Evolutionary conservation across 805 yeast genomes (phyloP).

Genomic region (Priceomyces medius): DNA sequence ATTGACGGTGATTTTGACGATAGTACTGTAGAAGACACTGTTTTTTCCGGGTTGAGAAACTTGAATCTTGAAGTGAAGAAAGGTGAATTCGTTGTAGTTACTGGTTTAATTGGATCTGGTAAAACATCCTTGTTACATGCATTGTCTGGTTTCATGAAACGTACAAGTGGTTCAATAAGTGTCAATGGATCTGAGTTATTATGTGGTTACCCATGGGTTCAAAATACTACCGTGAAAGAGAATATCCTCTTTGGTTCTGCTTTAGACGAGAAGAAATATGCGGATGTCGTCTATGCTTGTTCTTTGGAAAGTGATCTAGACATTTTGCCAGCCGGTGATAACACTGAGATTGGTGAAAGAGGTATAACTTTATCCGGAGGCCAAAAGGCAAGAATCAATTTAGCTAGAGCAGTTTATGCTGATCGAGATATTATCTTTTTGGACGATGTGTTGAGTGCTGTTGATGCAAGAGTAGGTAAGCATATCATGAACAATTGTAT

Average conservation of each 20-base stretch:
- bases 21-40: constrained; percentile 14
- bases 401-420: constrained; percentile 37
- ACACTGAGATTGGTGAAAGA: constrained; percentile 38
- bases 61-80: constrained; percentile 24
- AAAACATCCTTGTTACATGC: constrained; percentile 38
- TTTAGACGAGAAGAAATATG: constrained; percentile 22
- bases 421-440: constrained; percentile 27
- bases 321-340: constrained; percentile 33
- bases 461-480: constrained; percentile 38
- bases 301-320: constrained; percentile 32
- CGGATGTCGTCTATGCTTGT: constrained; percentile 28
- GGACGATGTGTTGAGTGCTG: constrained; percentile 39
- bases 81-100: constrained; percentile 37
- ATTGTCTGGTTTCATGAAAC: constrained; percentile 37
- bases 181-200: constrained; percentile 28
- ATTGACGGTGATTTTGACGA: constrained; percentile 9
- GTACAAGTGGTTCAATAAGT: constrained; percentile 26
- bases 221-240: constrained; percentile 32
- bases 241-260: constrained; percentile 30
- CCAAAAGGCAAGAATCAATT: constrained; percentile 36
- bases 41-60: constrained; percentile 28
- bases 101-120: constrained; percentile 39
- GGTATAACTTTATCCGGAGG: constrained; percentile 40
- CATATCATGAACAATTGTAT: constrained; percentile 34
- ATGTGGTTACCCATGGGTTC: constrained; percentile 40